Evolutionary conservation across 306 rosid genomes (phyloP), one percentile per base, ranked within the genome.

Genomic region (Quercus robur): DNA sequence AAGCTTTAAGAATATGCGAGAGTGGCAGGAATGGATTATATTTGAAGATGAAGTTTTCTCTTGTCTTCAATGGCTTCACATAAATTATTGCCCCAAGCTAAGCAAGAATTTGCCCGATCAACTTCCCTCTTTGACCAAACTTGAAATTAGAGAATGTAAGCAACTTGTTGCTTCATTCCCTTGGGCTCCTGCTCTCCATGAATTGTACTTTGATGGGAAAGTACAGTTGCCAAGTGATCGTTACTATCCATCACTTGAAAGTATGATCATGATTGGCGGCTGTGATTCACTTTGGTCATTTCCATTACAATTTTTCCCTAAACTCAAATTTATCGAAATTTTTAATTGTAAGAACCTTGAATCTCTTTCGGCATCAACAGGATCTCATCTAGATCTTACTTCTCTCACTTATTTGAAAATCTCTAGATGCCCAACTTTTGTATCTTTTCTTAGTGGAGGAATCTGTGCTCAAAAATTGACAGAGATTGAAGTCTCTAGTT

Each of bases 391-490:
- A 4, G 9, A 51, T 31, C 20, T 64, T 46, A 67, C 31, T 5
- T 68, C 54, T 33, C 56, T 31, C 13, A 15, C 49, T 64, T 4
- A 75, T 81, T 4, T 63, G 57, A 30, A 11, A 58, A 26, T 33
- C 70, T 12, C 57, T 35, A 5, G 30, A 63, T 69, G 82, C 21
- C 51, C 13, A 56, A 70, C 74, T 38, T 82, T 82, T 56, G 64
- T 31, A 52, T 67, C 67, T 10, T 67, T 77, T 77, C 80, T 74
- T 0, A 14, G 14, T 3, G 74, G 26, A 67, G 80, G 63, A 64
- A 15, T 64, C 1, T 49, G 1, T 6, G 75, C 74, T 18, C 14
- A 35, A 1, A 67, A 20, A 13, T 63, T 77, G 5, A 6, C 10
- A 33, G 0, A 2, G 8, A 11, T 4, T 49, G 15, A 28, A 1